phyloP scores from a whole-genome alignment of 2,329 filamentous ascomycete genomes.

The Dryadomyces sulphureus region DNA sequence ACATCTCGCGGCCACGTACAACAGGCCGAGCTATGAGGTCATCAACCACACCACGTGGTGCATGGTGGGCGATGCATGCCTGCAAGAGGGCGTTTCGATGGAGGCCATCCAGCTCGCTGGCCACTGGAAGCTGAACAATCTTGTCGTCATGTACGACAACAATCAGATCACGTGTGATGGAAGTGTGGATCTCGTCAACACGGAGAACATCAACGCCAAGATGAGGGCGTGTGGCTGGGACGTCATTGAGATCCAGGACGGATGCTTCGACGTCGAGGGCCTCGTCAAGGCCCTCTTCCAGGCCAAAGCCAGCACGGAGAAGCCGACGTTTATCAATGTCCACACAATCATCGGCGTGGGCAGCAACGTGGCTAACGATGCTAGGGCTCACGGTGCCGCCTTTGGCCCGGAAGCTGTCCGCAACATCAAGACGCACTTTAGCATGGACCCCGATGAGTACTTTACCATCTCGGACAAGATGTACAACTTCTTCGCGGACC shows the following conservation, averaged over 20 bases:
- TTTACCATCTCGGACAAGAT: conserved; percentile 31
- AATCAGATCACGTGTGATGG: conserved; percentile 47
- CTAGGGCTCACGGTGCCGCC: conserved; percentile 41
- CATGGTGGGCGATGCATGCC: conserved; percentile 42
- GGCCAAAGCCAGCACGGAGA: conserved; percentile 19
- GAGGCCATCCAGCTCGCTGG: conserved; percentile 43
- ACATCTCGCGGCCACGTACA: conserved; percentile 38
- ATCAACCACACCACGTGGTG: conserved; percentile 39
- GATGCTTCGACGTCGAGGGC: conserved; percentile 31
- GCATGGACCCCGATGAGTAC: conserved; percentile 31
- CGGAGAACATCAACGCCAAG: conserved; percentile 41
- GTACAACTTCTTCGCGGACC: conserved; percentile 35
- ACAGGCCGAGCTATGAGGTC: conserved; percentile 30
- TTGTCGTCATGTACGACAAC: conserved; percentile 45
- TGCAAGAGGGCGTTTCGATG: conserved; percentile 42
- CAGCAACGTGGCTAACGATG: conserved; percentile 28
- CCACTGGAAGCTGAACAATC: conserved; percentile 38
- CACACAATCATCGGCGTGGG: conserved; percentile 40
- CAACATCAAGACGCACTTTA: conserved; percentile 35
- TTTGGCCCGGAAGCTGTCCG: conserved; percentile 37
- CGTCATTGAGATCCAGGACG: conserved; percentile 37
- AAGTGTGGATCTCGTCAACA: conserved; percentile 35
- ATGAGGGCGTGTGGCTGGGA: conserved; percentile 42
- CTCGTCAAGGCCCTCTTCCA: conserved; percentile 22
- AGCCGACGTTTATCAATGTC: conserved; percentile 35